phyloP scores from a whole-genome alignment of 257 asterid species.

The Ocimum tenuiflorum region DNA sequence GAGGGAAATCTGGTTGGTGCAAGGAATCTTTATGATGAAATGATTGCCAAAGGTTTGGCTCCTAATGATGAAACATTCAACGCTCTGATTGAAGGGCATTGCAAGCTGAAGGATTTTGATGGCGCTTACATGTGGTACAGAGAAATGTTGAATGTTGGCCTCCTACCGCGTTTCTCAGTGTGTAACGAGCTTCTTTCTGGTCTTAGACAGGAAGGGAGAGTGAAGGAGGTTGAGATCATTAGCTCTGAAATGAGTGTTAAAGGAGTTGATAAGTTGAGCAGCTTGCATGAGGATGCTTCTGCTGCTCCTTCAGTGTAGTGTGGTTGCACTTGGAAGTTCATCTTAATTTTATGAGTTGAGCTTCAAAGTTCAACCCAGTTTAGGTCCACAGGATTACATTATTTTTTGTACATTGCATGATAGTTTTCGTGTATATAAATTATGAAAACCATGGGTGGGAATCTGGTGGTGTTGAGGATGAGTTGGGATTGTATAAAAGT shows the following conservation, averaged over 20 bases:
- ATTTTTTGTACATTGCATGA: neutral
- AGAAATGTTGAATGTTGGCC: slow-evolving; percentile 46
- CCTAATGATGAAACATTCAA: slow-evolving; percentile 49
- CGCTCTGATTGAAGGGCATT: slow-evolving; percentile 51
- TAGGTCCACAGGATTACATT: neutral
- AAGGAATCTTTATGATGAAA: slow-evolving; percentile 38
- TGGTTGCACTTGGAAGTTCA: neutral
- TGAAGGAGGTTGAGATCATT: slow-evolving; percentile 40
- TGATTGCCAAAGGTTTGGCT: slow-evolving; percentile 43
- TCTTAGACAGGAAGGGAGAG: slow-evolving; percentile 45
- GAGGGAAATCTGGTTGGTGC: slow-evolving; percentile 42
- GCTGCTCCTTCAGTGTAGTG: slow-evolving; percentile 22
- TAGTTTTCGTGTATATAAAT: neutral
- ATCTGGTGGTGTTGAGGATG: neutral
- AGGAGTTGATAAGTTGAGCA: slow-evolving; percentile 37
- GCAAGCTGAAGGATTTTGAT: slow-evolving; percentile 44
- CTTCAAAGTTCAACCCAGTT: no score
- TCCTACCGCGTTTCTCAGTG: slow-evolving; percentile 37
- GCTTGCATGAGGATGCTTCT: slow-evolving; percentile 26
- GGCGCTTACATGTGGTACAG: slow-evolving; percentile 61
- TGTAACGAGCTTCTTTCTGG: slow-evolving; percentile 48
- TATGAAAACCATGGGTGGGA: neutral
- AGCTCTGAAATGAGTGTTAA: slow-evolving; percentile 57
- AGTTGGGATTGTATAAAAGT: neutral
- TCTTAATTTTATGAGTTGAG: no score